Percentiles rank a stretch among this genome's conserved stretches.
These are phyloP conservation scores for Rutidosis leptorrhynchoides DNA, from an alignment of 129 eudicot species.

Conservation along the genomic window DNA sequence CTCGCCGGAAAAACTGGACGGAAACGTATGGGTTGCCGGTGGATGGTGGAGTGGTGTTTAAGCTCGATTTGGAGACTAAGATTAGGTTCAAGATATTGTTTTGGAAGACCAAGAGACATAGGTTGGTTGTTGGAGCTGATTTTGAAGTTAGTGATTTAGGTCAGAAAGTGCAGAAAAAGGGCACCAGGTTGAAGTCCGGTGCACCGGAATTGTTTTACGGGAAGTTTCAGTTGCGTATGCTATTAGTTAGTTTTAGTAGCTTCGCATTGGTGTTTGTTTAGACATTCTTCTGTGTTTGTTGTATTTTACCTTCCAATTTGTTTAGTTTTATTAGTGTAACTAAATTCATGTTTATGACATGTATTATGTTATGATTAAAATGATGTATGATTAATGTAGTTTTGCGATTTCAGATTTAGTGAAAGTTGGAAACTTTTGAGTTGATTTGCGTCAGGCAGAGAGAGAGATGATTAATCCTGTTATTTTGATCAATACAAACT, in stretches of 20 bases:
- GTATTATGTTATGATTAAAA: no score
- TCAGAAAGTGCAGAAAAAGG: not conserved
- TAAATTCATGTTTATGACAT: no score
- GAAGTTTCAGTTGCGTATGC: not conserved
- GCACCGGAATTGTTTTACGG: not conserved
- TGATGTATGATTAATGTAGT: no score
- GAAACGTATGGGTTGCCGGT: conserved; percentile 37
- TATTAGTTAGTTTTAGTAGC: not conserved
- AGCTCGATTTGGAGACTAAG: not conserved
- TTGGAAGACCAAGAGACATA: conserved; percentile 10
- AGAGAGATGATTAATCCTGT: no score
- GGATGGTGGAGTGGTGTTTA: conserved; percentile 31
- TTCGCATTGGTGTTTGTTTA: not conserved
- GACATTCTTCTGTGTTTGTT: no score
- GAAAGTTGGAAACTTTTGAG: no score
- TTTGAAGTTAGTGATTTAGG: not conserved
- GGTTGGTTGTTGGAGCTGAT: not conserved
- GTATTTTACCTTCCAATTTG: no score
- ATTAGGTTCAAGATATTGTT: conserved; percentile 1
- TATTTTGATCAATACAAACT: no score
- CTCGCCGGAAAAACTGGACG: conserved; percentile 38
- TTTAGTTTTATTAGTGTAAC: no score
- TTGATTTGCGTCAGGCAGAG: no score
- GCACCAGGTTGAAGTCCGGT: not conserved
- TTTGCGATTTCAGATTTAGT: no score